These are phyloP conservation scores for Kwoniella dendrophila DNA, from an alignment of 768 basidiomycete genomes.

Conservation along the genomic window DNA sequence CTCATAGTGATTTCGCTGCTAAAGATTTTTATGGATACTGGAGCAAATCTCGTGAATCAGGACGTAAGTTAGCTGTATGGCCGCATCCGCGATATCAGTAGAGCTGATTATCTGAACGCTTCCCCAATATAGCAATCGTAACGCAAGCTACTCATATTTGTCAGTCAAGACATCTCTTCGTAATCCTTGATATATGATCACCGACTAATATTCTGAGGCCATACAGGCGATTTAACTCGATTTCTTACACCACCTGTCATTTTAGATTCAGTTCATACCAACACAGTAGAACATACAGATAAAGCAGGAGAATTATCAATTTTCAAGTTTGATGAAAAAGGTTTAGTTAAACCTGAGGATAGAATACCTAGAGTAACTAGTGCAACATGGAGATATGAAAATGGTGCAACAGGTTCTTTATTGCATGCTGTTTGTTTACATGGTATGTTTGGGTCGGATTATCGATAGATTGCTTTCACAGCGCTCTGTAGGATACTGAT, in stretches of 20 bases:
- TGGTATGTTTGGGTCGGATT: too few relatives aligned
- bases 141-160: constrained; percentile 80
- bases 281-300: constrained; percentile 88
- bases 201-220: too few relatives aligned
- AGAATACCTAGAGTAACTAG: constrained; percentile 88
- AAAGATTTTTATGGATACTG: constrained; percentile 24
- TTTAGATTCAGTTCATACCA: constrained; percentile 62
- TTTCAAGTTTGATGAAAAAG: constrained; percentile 76
- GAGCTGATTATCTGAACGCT: background rate
- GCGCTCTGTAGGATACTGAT: too few relatives aligned
- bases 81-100: background rate
- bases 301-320: constrained; percentile 78
- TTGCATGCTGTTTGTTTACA: constrained; percentile 85
- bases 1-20: constrained; percentile 19
- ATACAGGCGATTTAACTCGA: constrained; percentile 69
- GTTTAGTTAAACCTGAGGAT: constrained; percentile 75
- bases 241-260: constrained; percentile 93
- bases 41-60: constrained; percentile 28
- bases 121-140: constrained; percentile 35
- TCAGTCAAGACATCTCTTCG: too few relatives aligned
- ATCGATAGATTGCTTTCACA: too few relatives aligned
- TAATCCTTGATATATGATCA: too few relatives aligned
- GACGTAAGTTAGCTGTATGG: constrained; percentile 23
- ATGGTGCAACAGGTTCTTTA: constrained; percentile 86
- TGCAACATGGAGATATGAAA: constrained; percentile 94